Base-by-base conservation (phyloP, 208 protist species). In the Leishmania turanica region DNA sequence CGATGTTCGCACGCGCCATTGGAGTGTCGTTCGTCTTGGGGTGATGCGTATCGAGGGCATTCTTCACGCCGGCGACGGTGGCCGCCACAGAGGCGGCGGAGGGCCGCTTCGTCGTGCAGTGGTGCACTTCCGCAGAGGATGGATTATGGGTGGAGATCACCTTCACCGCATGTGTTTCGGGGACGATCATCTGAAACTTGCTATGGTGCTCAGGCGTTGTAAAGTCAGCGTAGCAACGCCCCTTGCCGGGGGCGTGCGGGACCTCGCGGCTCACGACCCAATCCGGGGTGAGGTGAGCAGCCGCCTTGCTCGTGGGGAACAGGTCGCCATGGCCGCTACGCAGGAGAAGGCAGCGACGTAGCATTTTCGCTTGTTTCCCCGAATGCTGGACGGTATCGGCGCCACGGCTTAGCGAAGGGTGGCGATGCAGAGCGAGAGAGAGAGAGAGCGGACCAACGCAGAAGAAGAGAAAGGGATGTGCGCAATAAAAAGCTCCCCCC, bases 271-370 rank as follows among this genome's bases (percentile, higher is more conserved):
- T 45, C 86, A 93, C 85, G 71, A 97, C 73, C 90, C 91, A 97
- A 53, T 75, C 3, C 19, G 76, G 87, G 15, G 70, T 77, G n/a
- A 97, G 85, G 73, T 97, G 92, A 3, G 92, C 90, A 7, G 91
- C 92, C 11, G 81, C 83, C 86, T 97, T 97, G 60, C 86, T 94
- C 7, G 91, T 97, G 3, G 94, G 94, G 78, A 97, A 96, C 53
- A 96, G 78, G 24, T 96, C 91, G 27, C 92, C 94, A 42, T 94
- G 90, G 70, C 92, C 91, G 73, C 90, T 90, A 7, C 88, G 87
- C 19, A 79, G 65, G 1, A 82, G 34, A 34, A 78, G 77, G 70
- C 68, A 87, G 49, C 77, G 91, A 79, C 87, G 85, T 21, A 84
- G 78, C 65, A 91, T 83, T 27, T 85, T 90, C 42, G 31, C 19